phyloP scores from a whole-genome alignment of 164 flowering plant genomes.

The Hamamelis virginiana region DNA sequence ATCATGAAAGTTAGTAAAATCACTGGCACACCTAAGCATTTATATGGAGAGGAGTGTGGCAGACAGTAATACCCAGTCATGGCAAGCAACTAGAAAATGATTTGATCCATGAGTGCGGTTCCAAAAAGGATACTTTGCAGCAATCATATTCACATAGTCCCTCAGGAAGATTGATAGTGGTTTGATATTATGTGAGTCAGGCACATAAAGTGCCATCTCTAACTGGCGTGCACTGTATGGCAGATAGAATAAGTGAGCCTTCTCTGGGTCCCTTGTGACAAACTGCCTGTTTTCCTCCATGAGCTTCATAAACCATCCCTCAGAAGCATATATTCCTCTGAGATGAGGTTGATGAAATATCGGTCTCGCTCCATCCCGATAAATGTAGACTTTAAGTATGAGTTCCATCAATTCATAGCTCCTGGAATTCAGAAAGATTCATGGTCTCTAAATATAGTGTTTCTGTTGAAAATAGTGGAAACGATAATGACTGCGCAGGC shows the following conservation, averaged over 20 bases:
- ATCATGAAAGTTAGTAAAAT: neutral
- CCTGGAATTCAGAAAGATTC: conserved; percentile 33
- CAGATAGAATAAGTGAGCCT: conserved; percentile 71
- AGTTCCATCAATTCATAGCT: conserved; percentile 75
- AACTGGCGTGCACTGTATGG: conserved; percentile 72
- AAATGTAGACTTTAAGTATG: conserved; percentile 68
- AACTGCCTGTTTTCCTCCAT: conserved; percentile 60
- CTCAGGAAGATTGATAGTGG: conserved; percentile 54
- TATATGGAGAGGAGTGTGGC: neutral
- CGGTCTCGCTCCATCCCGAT: conserved; percentile 56
- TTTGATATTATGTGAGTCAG: conserved; percentile 48
- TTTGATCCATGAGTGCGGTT: conserved; percentile 68
- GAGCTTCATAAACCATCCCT: conserved; percentile 81
- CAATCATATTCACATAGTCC: conserved; percentile 49
- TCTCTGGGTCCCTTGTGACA: conserved; percentile 58
- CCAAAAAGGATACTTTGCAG: conserved; percentile 72
- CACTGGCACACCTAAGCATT: neutral
- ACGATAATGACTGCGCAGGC: too few relatives aligned
- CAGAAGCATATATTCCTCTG: conserved; percentile 69
- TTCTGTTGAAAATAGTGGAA: neutral
- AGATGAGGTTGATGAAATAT: conserved; percentile 63
- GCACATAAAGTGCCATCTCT: conserved; percentile 49
- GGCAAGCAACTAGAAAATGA: conserved; percentile 79
- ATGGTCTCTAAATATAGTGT: neutral
- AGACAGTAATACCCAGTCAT: conserved; percentile 65